Base-by-base conservation (phyloP, 768 basidiomycete genomes). In the Mycena rebaudengoi region DNA sequence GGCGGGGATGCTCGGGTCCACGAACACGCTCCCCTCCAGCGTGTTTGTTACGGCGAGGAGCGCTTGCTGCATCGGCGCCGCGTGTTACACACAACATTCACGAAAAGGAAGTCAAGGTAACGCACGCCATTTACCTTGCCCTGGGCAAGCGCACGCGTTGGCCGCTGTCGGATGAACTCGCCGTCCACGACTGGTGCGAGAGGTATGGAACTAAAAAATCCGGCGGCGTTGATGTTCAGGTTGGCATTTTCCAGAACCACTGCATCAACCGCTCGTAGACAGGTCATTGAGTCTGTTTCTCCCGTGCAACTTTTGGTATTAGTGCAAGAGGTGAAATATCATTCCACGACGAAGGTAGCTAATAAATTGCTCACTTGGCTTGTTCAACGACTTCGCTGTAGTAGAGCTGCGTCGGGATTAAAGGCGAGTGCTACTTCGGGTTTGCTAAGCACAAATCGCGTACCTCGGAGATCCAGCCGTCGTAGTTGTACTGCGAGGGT, bases 131-230 rank as follows among this genome's bases (percentile, higher is more conserved):
- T 77, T n/a, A 73, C 56, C 18, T 45, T 55, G 32, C 75, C 74
- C 18, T 60, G 66, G 11, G 44, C 33, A 26, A 78, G 62, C 7
- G 76, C 71, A 40, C 70, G 59, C 0, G 66, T 73, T 5, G 77
- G 76, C 26, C 67, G 68, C 40, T 78, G 75, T 5, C 64, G 14
- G 20, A 78, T 78, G 46, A 76, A 73, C 2, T 61, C 64, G 7
- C 71, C 77, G 33, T 78, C 76, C 5, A 78, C 66, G n/a, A 78
- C 73, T 0, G 75, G 74, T 18, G 63, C 59, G 21, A 73, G 74
- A 28, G 49, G 30, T 30, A n/a, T 73, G 13, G 66, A 70, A 0
- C 69, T 70, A 40, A 21, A 70, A 62, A 77, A 76, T 7, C 35
- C 69, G 50, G 67, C 52, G 2, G 0, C 2, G 5, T 58, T 59